Percentiles rank a stretch among this genome's conserved stretches.
These are phyloP conservation scores for Hortiboletus campestris DNA, from an alignment of 768 basidiomycete genomes.

Conservation along the genomic window DNA sequence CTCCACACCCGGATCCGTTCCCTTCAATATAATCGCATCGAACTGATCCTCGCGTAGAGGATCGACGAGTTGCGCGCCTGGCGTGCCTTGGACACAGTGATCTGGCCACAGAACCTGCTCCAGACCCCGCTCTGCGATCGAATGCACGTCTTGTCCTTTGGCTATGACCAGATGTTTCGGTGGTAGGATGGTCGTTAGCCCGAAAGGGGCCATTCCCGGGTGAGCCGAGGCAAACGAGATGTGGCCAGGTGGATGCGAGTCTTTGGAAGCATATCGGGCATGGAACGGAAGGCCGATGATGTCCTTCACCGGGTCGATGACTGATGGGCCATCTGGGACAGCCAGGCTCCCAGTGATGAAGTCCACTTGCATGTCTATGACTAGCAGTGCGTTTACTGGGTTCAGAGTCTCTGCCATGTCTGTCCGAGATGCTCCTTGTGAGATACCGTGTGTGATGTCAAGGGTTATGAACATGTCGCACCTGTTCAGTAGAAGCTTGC, in stretches of 20 bases:
- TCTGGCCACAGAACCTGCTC: conserved; percentile 76
- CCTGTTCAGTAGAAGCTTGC: neutral
- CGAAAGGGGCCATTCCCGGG: conserved; percentile 35
- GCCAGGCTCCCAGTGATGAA: conserved; percentile 76
- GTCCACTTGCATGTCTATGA: conserved; percentile 84
- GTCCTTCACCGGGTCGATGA: conserved; percentile 55
- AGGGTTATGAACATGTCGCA: neutral
- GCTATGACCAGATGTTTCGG: conserved; percentile 33
- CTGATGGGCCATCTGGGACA: conserved; percentile 56
- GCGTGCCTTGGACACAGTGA: conserved; percentile 65
- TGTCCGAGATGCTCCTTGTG: neutral
- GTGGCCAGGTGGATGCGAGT: conserved; percentile 60
- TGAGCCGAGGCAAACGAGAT: conserved; percentile 68
- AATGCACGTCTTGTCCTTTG: conserved; percentile 17
- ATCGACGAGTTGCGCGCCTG: conserved; percentile 60
- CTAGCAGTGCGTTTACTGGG: conserved; percentile 49
- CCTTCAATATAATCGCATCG: conserved; percentile 52
- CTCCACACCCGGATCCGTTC: conserved; percentile 58
- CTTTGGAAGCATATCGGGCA: conserved; percentile 52
- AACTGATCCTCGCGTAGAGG: conserved; percentile 43
- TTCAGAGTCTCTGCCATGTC: conserved; percentile 14
- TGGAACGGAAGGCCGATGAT: conserved; percentile 58
- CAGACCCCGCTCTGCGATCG: conserved; percentile 25
- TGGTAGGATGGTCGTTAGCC: conserved; percentile 38
- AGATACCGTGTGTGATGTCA: neutral